phyloP scores from a whole-genome alignment of 805 yeast species.

The Kodamaea neixiangensis region DNA sequence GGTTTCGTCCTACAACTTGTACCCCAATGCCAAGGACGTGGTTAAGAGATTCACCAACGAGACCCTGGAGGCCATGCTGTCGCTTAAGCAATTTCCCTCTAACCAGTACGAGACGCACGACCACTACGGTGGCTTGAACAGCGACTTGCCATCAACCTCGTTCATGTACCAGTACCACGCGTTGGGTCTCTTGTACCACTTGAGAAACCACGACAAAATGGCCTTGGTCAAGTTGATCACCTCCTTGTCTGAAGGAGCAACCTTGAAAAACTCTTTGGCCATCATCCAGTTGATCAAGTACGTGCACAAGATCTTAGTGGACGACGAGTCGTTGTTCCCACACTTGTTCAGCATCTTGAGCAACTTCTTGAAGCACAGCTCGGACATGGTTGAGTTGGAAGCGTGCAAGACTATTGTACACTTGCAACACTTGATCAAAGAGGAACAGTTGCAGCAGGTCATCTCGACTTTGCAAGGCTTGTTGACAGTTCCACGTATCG shows the following conservation, averaged over 20 bases:
- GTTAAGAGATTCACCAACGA: conserved; percentile 94
- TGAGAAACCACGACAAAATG: conserved; percentile 91
- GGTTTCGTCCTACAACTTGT: conserved; percentile 83
- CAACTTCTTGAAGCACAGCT: conserved; percentile 73
- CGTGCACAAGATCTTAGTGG: conserved; percentile 68
- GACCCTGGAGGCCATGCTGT: conserved; percentile 83
- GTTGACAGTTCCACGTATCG: conserved; percentile 83
- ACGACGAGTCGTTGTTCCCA: conserved; percentile 64
- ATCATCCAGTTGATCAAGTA: conserved; percentile 82
- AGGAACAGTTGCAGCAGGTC: conserved; percentile 69
- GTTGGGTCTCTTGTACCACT: conserved; percentile 81
- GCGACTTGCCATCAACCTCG: conserved; percentile 63
- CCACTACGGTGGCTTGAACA: conserved; percentile 53
- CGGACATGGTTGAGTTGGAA: conserved; percentile 89
- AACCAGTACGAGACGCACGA: conserved; percentile 55
- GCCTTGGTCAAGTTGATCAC: conserved; percentile 89
- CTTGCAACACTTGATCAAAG: conserved; percentile 53
- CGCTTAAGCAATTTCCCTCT: conserved; percentile 55
- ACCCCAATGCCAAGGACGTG: conserved; percentile 88
- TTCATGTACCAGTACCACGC: conserved; percentile 95
- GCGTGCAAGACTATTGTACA: conserved; percentile 75
- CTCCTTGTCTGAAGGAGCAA: conserved; percentile 60
- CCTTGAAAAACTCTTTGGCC: conserved; percentile 79
- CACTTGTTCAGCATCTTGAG: conserved; percentile 65
- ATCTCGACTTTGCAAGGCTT: conserved; percentile 73